Evolutionary conservation across 2,329 filamentous ascomycete species (phyloP).

Genomic region (Dactylellina drechsleri): DNA sequence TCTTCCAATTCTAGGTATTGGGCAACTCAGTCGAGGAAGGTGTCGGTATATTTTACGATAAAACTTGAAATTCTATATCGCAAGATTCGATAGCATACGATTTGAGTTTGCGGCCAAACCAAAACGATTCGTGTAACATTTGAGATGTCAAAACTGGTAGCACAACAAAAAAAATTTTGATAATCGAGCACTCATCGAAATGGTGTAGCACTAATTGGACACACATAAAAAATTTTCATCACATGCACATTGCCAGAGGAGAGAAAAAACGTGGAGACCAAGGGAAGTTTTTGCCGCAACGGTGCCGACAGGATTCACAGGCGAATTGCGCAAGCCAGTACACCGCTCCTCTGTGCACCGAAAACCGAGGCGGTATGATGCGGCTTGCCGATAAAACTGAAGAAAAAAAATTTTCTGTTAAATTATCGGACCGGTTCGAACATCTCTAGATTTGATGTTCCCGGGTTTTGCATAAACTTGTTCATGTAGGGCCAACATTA

Average conservation of each 20-base stretch:
- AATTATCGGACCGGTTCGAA: conserved; percentile 26
- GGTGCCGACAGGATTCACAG: conserved; percentile 20
- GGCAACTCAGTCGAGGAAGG: neutral
- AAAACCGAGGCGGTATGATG: conserved; percentile 21
- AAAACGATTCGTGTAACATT: conserved; percentile 10
- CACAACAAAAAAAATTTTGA: neutral
- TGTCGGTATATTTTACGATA: conserved; percentile 2
- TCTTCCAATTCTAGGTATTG: conserved; percentile 1
- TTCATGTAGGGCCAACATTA: neutral
- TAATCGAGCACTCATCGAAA: neutral
- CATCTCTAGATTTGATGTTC: neutral
- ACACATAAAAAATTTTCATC: neutral
- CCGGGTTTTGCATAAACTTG: neutral
- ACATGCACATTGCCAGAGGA: neutral
- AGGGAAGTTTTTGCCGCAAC: conserved; percentile 16
- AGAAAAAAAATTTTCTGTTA: neutral
- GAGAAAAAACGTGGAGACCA: conserved; percentile 32
- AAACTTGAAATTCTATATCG: conserved; percentile 7
- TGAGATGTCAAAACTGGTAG: neutral
- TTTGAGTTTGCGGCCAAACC: neutral
- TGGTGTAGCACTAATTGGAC: too few relatives aligned
- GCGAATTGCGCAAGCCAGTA: conserved; percentile 25
- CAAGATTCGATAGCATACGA: neutral
- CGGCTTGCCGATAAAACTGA: conserved; percentile 3
- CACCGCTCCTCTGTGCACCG: conserved; percentile 17